phyloP scores from a whole-genome alignment of 345 rosid genomes.

The Garcia nutans region DNA sequence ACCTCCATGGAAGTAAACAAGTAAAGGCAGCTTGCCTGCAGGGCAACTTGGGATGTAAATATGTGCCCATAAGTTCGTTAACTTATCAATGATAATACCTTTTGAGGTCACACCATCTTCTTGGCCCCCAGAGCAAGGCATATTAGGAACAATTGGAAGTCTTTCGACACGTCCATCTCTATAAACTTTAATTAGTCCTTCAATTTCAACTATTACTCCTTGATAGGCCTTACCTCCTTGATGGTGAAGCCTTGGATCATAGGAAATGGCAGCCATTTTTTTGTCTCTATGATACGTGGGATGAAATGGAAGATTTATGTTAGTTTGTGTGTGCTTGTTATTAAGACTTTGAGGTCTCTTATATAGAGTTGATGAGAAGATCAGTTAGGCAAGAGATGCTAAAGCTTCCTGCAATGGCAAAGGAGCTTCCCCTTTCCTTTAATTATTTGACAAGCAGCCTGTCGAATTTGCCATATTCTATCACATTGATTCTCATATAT shows the following conservation, averaged over 20 bases:
- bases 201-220: constrained; percentile 19
- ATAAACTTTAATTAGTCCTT: constrained; percentile 31
- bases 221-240: constrained; percentile 14
- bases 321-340: background rate
- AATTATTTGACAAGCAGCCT: constrained; percentile 18
- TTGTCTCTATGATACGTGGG: background rate
- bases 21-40: constrained; percentile 16
- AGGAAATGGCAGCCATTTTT: constrained; percentile 21
- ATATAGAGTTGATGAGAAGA: constrained; percentile 21
- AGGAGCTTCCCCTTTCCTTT: constrained; percentile 12
- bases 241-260: constrained; percentile 20
- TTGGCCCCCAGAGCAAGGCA: constrained; percentile 9
- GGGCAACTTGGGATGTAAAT: constrained; percentile 15
- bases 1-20: constrained; percentile 37
- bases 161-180: constrained; percentile 30
- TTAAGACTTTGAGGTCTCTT: constrained; percentile 4
- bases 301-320: background rate
- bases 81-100: constrained; percentile 18
- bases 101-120: constrained; percentile 15
- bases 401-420: constrained; percentile 10
- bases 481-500: constrained; percentile 26
- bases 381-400: background rate
- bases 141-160: constrained; percentile 22
- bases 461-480: constrained; percentile 10
- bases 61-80: constrained; percentile 27